Conservation (phyloP, 176 grass and related monocot species). For the Paspalum vaginatum region DNA sequence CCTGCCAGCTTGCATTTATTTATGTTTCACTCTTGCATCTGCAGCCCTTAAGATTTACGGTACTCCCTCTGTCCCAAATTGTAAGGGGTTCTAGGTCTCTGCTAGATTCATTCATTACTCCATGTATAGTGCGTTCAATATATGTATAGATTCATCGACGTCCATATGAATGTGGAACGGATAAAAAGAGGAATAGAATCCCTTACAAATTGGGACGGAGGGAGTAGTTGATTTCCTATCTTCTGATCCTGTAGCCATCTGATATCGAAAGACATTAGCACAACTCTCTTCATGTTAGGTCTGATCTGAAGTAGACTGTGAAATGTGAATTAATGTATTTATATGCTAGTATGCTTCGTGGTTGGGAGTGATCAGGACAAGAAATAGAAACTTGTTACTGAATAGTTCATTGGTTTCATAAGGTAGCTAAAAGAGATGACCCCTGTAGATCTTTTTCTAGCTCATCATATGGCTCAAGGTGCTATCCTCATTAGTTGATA, state of each 20-base stretch:
- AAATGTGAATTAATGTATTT: background rate
- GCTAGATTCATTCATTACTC: no score
- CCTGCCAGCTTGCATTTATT: background rate
- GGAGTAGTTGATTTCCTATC: constrained; percentile 15
- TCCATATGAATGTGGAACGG: no score
- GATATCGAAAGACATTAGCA: constrained; percentile 9
- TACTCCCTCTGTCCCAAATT: no score
- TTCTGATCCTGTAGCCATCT: background rate
- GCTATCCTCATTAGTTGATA: background rate
- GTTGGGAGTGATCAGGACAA: background rate
- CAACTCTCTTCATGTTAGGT: constrained; percentile 10
- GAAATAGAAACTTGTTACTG: constrained; percentile 8
- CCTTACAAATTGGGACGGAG: no score
- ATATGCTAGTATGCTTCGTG: constrained; percentile 14
- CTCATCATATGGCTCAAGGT: background rate
- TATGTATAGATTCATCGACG: no score
- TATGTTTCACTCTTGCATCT: constrained; percentile 6
- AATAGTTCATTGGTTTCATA: constrained; percentile 4
- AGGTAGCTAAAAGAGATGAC: background rate
- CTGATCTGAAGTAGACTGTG: background rate
- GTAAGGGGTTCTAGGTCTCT: no score
- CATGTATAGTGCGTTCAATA: no score
- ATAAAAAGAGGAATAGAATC: no score
- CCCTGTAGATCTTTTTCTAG: constrained; percentile 7
- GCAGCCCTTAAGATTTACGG: background rate